These are phyloP conservation scores for Botrytis medusae DNA, from an alignment of 2,329 filamentous ascomycete species.

Conservation along the genomic window DNA sequence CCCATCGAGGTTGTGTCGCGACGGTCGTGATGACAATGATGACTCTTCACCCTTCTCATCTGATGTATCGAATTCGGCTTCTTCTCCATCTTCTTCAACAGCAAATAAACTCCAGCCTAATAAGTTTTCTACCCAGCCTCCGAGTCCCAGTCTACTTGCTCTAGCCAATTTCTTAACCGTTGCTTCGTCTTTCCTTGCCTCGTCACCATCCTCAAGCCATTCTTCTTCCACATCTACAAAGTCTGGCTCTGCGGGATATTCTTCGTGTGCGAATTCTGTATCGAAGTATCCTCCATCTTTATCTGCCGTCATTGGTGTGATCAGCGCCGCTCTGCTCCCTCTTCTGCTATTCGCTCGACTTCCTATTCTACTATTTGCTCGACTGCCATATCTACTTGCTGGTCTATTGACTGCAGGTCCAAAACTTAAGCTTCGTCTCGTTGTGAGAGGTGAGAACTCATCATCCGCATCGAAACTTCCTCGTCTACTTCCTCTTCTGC, in stretches of 20 bases:
- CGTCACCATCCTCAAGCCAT: slow-evolving; percentile 54
- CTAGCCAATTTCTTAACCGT: slow-evolving; percentile 57
- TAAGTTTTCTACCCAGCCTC: slow-evolving; percentile 59
- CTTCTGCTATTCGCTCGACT: slow-evolving; percentile 27
- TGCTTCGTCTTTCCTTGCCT: slow-evolving; percentile 56
- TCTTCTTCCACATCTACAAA: slow-evolving; percentile 63
- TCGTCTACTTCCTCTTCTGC: slow-evolving; percentile 39
- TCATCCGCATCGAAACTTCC: slow-evolving; percentile 42
- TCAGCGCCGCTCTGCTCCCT: slow-evolving; percentile 29
- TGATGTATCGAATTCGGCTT: slow-evolving; percentile 45
- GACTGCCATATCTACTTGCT: slow-evolving; percentile 49
- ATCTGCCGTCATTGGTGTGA: slow-evolving; percentile 47
- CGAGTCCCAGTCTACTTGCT: slow-evolving; percentile 51
- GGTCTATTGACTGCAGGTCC: slow-evolving; percentile 48
- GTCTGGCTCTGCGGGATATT: slow-evolving; percentile 54
- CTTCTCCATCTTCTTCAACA: slow-evolving; percentile 60
- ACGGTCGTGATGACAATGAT: slow-evolving; percentile 32
- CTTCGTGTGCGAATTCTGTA: slow-evolving; percentile 36
- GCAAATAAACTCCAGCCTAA: slow-evolving; percentile 62
- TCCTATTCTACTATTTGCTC: slow-evolving; percentile 40
- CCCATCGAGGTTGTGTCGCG: slow-evolving; percentile 25
- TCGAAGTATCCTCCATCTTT: slow-evolving; percentile 49
- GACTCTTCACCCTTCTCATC: slow-evolving; percentile 43
- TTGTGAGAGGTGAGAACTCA: slow-evolving; percentile 40
- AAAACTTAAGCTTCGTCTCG: slow-evolving; percentile 37